Base-by-base conservation (phyloP, 2,329 filamentous ascomycete genomes). In the Aspergillus sp. region DNA sequence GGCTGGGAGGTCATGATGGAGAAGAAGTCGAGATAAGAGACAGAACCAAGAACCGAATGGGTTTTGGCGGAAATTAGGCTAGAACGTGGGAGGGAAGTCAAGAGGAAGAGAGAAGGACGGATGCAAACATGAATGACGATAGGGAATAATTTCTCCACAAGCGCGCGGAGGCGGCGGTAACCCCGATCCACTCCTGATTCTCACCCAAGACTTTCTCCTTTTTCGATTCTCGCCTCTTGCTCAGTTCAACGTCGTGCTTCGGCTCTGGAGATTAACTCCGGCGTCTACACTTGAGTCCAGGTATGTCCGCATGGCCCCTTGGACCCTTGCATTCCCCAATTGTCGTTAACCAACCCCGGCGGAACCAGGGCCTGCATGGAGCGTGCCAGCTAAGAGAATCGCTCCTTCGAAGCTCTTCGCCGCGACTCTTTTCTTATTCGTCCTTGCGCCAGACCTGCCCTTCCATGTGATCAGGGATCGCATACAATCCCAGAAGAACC, bases 101-200 rank as follows among this genome's bases (percentile, higher is more conserved):
- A 49, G 57, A 50, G 49, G 61, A 63, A 57, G 63, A 64, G 67
- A 65, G 56, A 52, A 62, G 57, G 62, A 61, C 58, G 47, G 36
- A 60, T 57, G 61, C 18, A 45, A 46, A 22, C 51, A 22, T 16
- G 36, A 42, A 42, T 42, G 45, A 20, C 49, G 49, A 32, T 55
- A 32, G 58, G 56, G 56, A 53, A 59, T 68, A 53, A 59, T 68
- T 65, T 66, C 69, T 71, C 70, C 70, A 70, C 67, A 69, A 68
- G 59, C 60, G 63, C 63, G 64, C 65, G 65, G 66, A 67, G 66
- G 55, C 58, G 63, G 63, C 65, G 63, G 65, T 58, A 55, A 47
- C 36, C 55, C 64, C 55, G 61, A 59, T 67, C 65, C 65, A 61
- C 60, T 69, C 63, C 65, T 67, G 62, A 62, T 65, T 66, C 60